phyloP scores from a whole-genome alignment of 2,329 filamentous ascomycete species.

The Cordyceps cateniannulata region DNA sequence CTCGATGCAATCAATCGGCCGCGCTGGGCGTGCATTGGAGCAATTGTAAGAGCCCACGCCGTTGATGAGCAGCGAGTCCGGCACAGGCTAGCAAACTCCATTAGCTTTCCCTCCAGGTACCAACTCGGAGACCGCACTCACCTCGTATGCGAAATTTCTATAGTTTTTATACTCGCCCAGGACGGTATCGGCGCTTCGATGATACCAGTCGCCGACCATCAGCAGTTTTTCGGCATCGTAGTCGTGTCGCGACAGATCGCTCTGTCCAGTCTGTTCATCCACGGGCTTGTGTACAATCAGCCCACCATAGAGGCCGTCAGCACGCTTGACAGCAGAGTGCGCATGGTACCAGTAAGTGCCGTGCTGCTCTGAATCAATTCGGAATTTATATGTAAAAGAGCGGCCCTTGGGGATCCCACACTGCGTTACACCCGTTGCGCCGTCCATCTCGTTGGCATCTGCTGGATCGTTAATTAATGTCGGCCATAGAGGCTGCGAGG shows the following conservation, averaged over 20 bases:
- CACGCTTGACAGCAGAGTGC: constrained; percentile 14
- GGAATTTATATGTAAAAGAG: constrained; percentile 37
- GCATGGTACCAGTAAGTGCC: constrained; percentile 50
- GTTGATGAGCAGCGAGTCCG: constrained; percentile 15
- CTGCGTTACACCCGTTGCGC: constrained; percentile 53
- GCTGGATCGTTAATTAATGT: background rate
- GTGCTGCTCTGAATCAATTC: constrained; percentile 35
- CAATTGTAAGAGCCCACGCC: constrained; percentile 14
- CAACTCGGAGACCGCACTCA: background rate
- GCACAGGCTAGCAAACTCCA: constrained; percentile 5
- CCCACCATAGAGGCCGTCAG: constrained; percentile 15
- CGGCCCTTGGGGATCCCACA: constrained; percentile 51
- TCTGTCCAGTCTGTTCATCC: background rate
- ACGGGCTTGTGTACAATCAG: constrained; percentile 12
- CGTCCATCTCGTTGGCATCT: constrained; percentile 47
- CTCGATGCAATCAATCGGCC: constrained; percentile 11
- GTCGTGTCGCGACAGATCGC: constrained; percentile 5
- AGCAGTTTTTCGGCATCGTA: constrained; percentile 12
- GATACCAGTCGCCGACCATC: constrained; percentile 15
- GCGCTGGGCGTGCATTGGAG: constrained; percentile 1
- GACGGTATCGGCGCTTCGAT: constrained; percentile 6
- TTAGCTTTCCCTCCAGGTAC: background rate
- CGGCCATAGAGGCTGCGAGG: background rate
- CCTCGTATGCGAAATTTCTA: constrained; percentile 14
- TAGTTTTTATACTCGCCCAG: constrained; percentile 12